These are phyloP conservation scores for Termitomyces sp. DNA, from an alignment of 768 basidiomycete genomes.

Conservation along the genomic window DNA sequence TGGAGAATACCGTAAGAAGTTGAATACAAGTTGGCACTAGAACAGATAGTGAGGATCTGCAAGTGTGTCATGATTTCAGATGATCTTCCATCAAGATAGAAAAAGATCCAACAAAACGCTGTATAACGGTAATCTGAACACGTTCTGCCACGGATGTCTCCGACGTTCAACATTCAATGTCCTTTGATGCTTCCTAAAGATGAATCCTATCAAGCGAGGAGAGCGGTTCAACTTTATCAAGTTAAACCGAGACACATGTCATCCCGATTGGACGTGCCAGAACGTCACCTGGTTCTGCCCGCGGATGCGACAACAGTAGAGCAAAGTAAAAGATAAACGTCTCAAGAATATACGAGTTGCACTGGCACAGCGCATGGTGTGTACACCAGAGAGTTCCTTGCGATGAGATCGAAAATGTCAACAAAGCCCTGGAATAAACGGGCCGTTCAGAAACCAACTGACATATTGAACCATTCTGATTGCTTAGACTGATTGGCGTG, in stretches of 20 bases:
- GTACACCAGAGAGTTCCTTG: neutral
- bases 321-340: neutral
- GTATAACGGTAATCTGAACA: conserved; percentile 8
- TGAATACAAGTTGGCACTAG: too few species aligned
- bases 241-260: neutral
- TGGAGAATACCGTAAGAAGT: too few species aligned
- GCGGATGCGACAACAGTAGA: neutral
- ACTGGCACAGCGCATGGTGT: neutral
- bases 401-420: conserved; percentile 19
- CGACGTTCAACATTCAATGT: neutral
- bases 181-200: conserved; percentile 1
- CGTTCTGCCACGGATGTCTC: conserved; percentile 13
- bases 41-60: neutral
- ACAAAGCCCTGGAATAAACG: neutral
- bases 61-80: neutral
- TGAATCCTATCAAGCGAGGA: neutral
- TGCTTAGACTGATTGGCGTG: conserved; percentile 1
- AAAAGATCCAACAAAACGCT: conserved; percentile 1
- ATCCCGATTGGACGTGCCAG: neutral
- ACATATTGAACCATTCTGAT: neutral
- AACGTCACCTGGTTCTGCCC: conserved; percentile 1
- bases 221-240: neutral
- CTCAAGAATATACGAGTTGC: neutral
- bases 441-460: neutral
- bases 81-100: neutral